phyloP scores from a whole-genome alignment of 2,329 filamentous ascomycete genomes.

The Pseudocercospora cruenta region DNA sequence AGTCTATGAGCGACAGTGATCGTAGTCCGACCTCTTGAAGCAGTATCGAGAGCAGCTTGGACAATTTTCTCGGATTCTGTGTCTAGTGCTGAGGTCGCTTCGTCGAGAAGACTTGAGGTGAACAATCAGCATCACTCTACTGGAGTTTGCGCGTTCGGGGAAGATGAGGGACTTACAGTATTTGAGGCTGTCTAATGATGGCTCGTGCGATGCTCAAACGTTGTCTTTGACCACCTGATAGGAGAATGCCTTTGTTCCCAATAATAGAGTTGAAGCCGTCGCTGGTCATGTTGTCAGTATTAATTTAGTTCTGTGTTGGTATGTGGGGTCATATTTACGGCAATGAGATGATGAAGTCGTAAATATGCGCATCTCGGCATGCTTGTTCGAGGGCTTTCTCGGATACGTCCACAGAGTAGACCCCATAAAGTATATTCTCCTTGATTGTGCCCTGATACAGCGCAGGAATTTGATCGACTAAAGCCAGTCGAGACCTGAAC shows the following conservation, averaged over 20 bases:
- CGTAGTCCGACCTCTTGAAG: constrained; percentile 72
- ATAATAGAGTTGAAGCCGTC: constrained; percentile 58
- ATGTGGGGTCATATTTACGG: too few relatives aligned
- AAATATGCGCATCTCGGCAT: constrained; percentile 88
- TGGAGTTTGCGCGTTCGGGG: too few relatives aligned
- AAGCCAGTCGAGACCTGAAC: constrained; percentile 79
- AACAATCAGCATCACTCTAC: too few relatives aligned
- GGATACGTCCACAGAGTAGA: constrained; percentile 65
- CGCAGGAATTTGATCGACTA: constrained; percentile 93
- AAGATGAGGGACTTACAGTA: too few relatives aligned
- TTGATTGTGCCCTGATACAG: constrained; percentile 89
- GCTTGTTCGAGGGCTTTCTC: constrained; percentile 76
- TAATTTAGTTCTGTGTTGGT: too few relatives aligned
- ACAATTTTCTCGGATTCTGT: constrained; percentile 78
- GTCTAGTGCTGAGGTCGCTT: constrained; percentile 71
- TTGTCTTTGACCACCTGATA: constrained; percentile 93
- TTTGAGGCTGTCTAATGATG: constrained; percentile 82
- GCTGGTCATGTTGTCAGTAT: too few relatives aligned
- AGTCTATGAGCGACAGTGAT: constrained; percentile 92
- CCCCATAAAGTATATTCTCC: constrained; percentile 86
- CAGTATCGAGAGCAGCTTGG: constrained; percentile 78
- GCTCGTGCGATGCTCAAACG: constrained; percentile 91
- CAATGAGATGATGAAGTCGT: constrained; percentile 84
- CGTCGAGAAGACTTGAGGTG: too few relatives aligned
- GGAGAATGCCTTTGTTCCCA: constrained; percentile 80